Evolutionary conservation across 176 grass and related monocot species (phyloP).

Genomic region (Hordeum vulgare): MorexV3_pseudomolecules_assembly NC_058524.1:139965148-139965647

Average conservation of each 20-base stretch:
- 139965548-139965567: too few relatives aligned
- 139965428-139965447: background rate
- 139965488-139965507: conserved; percentile 9
- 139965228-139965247: conserved; percentile 86
- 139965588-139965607: too few relatives aligned
- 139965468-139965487: background rate
- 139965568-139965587: too few relatives aligned
- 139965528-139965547: too few relatives aligned
- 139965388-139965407: background rate
- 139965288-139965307: conserved; percentile 60
- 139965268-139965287: conserved; percentile 79
- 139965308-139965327: conserved; percentile 63
- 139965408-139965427: background rate
- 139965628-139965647: too few relatives aligned
- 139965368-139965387: background rate
- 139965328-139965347: conserved; percentile 33
- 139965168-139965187: background rate
- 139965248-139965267: conserved; percentile 73
- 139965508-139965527: background rate
- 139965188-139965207: background rate
- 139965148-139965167: background rate
- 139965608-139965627: too few relatives aligned
- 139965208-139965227: conserved; percentile 83
- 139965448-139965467: background rate
- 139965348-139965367: background rate